Conservation (phyloP, 768 basidiomycete species). For the Trametes coccinea region DNA sequence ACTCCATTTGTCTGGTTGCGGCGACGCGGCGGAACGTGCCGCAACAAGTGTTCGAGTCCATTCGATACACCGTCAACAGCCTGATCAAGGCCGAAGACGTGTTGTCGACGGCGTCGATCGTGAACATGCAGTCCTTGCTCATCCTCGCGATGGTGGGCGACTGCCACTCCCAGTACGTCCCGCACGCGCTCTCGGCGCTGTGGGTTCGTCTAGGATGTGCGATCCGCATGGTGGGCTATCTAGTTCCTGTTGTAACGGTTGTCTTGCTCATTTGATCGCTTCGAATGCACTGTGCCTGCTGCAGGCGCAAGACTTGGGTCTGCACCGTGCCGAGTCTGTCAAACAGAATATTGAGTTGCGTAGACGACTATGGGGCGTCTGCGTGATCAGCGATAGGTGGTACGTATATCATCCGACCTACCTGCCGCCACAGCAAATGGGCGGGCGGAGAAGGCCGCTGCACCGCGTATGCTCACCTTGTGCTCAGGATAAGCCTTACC, state of each 20-base stretch:
- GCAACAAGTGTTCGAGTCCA: slow-evolving; percentile 83
- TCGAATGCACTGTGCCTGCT: slow-evolving; percentile 13
- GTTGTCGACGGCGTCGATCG: slow-evolving; percentile 79
- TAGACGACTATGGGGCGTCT: slow-evolving; percentile 90
- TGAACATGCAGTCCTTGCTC: slow-evolving; percentile 85
- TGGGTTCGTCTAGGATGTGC: slow-evolving; percentile 87
- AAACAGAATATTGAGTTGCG: slow-evolving; percentile 84
- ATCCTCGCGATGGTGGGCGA: slow-evolving; percentile 88
- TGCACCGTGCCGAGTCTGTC: slow-evolving; percentile 89
- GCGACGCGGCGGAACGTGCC: slow-evolving; percentile 84
- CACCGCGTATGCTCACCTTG: slow-evolving; percentile 2
- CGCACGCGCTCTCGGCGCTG: slow-evolving; percentile 80
- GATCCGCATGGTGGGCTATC: slow-evolving; percentile 81
- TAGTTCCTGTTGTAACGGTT: slow-evolving; percentile 13
- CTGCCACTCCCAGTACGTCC: slow-evolving; percentile 86
- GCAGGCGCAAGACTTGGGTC: slow-evolving; percentile 93
- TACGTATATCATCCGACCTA: slow-evolving; percentile 37
- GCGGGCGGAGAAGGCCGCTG: neutral
- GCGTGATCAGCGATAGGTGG: slow-evolving; percentile 95
- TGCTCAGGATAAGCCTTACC: slow-evolving; percentile 75
- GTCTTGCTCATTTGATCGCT: slow-evolving; percentile 4
- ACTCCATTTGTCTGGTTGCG: slow-evolving; percentile 92
- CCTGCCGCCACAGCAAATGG: neutral
- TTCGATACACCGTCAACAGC: slow-evolving; percentile 83
- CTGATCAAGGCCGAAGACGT: slow-evolving; percentile 91